These are phyloP conservation scores for Lagenidium sp. DNA, from an alignment of 352 stramenopile genomes.

Conservation along the genomic window DNA sequence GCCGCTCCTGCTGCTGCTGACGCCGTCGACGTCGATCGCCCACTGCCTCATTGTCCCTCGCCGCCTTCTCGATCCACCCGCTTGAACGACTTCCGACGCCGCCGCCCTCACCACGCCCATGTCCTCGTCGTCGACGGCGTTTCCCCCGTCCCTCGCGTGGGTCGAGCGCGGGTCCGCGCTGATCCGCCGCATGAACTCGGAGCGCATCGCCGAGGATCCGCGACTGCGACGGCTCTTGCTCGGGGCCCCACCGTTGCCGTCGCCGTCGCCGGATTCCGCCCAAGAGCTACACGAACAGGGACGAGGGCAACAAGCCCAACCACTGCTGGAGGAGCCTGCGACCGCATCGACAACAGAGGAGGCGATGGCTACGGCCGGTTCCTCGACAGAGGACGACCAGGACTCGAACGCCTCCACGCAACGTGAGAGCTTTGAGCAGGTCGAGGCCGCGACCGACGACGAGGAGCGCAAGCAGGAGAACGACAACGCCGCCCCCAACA, in stretches of 20 bases:
- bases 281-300: slow-evolving; percentile 7
- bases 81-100: too few relatives aligned
- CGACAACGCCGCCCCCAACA: slow-evolving; percentile 60
- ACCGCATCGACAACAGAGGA: neutral
- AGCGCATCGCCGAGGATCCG: slow-evolving; percentile 78
- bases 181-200: slow-evolving; percentile 84
- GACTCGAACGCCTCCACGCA: slow-evolving; percentile 6
- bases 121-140: slow-evolving; percentile 4
- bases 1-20: too few relatives aligned
- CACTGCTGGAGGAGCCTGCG: slow-evolving; percentile 22
- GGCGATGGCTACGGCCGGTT: neutral
- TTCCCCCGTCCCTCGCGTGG: slow-evolving; percentile 51
- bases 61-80: too few relatives aligned
- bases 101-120: too few relatives aligned
- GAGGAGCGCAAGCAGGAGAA: slow-evolving; percentile 61
- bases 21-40: too few relatives aligned
- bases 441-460: slow-evolving; percentile 47
- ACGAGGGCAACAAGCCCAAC: neutral
- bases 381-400: neutral
- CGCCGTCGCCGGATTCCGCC: too few relatives aligned
- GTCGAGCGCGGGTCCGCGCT: slow-evolving; percentile 76
- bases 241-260: too few relatives aligned
- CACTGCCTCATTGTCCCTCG: too few relatives aligned
- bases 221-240: slow-evolving; percentile 60
- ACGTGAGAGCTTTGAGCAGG: slow-evolving; percentile 55